phyloP scores from a whole-genome alignment of 139 green algal genomes.

The Limnomonas spitsbergensis region DNA sequence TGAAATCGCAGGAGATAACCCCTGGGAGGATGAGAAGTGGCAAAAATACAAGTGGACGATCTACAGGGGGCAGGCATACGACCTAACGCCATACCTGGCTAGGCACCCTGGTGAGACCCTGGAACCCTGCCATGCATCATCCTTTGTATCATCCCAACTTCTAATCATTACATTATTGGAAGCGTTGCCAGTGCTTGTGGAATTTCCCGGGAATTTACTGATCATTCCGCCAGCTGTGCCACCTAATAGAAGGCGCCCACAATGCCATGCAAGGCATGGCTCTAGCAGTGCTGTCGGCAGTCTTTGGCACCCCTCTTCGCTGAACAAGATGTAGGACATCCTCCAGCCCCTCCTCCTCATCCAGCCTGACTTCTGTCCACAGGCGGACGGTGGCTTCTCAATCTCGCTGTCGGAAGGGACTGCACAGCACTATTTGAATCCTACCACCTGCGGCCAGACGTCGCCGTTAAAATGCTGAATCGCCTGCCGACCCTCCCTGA shows the following conservation, averaged over 20 bases:
- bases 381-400: constrained; percentile 67
- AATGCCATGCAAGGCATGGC: too few relatives aligned
- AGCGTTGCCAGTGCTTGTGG: too few relatives aligned
- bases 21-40: constrained; percentile 68
- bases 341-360: too few relatives aligned
- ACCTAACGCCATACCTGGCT: constrained; percentile 54
- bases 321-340: too few relatives aligned
- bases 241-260: too few relatives aligned
- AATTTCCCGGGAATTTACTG: too few relatives aligned
- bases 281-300: too few relatives aligned
- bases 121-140: background rate
- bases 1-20: constrained; percentile 49
- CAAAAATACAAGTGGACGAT: constrained; percentile 63
- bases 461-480: constrained; percentile 52
- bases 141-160: too few relatives aligned
- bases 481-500: constrained; percentile 66
- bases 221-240: too few relatives aligned
- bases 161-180: too few relatives aligned
- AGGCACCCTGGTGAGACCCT: constrained; percentile 58
- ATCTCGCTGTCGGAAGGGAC: constrained; percentile 73
- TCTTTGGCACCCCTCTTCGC: too few relatives aligned
- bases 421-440: constrained; percentile 81
- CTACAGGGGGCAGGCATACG: constrained; percentile 63
- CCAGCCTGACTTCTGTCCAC: too few relatives aligned
- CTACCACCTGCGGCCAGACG: constrained; percentile 77